Percentiles rank a stretch among this genome's conserved stretches.
These are phyloP conservation scores for Scutellaria galericulata DNA, from an alignment of 257 asterid genomes.

Conservation along the genomic window DNA sequence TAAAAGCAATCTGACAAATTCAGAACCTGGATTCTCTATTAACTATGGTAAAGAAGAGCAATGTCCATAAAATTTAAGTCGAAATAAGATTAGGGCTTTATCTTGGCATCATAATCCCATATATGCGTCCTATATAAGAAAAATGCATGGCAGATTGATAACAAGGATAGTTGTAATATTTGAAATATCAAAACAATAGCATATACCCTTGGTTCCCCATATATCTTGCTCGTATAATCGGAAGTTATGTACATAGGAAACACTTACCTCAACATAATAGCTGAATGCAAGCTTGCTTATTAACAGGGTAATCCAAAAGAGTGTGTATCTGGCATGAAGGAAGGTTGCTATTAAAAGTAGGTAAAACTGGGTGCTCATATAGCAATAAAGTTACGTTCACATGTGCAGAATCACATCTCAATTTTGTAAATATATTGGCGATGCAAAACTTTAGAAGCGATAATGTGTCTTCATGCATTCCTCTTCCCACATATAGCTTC, in stretches of 20 bases:
- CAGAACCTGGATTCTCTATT: not conserved
- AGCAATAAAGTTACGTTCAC: not conserved
- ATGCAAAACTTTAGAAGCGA: constrained; percentile 71
- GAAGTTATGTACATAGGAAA: constrained; percentile 19
- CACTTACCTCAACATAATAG: constrained; percentile 93
- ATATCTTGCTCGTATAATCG: not conserved
- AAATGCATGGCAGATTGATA: not conserved
- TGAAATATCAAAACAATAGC: too few species aligned
- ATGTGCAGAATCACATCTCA: not conserved
- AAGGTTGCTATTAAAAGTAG: constrained; percentile 16
- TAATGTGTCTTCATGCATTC: constrained; percentile 95
- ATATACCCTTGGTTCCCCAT: too few species aligned
- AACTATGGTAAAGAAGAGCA: not conserved
- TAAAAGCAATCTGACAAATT: constrained; percentile 25
- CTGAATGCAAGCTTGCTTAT: constrained; percentile 97
- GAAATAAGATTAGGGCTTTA: not conserved
- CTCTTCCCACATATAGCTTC: constrained; percentile 95
- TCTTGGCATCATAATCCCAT: constrained; percentile 23
- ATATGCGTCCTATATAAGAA: constrained; percentile 8
- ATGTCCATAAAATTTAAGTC: not conserved
- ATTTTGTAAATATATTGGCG: constrained; percentile 14
- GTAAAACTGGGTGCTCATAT: constrained; percentile 24
- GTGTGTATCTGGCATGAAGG: constrained; percentile 72
- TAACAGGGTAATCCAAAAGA: constrained; percentile 88
- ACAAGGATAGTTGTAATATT: too few species aligned